Evolutionary conservation across 2,329 filamentous ascomycete genomes (phyloP), one percentile per base, ranked within the genome.

Genomic region (Aureobasidium mangrovei): DNA sequence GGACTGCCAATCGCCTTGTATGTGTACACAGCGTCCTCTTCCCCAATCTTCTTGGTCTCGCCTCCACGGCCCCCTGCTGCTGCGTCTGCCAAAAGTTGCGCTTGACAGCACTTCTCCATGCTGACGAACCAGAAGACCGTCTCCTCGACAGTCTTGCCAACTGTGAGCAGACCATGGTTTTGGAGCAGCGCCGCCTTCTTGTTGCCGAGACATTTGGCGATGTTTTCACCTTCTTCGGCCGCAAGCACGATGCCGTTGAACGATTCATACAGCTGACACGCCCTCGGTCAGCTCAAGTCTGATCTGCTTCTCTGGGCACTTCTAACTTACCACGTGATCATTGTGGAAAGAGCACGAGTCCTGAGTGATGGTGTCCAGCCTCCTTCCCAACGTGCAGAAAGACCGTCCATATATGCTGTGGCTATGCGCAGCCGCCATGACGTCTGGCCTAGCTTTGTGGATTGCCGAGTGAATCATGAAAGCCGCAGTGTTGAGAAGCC

Each of bases 1-100:
- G 78, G 74, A 0, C 73, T 78, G 0, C 86, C 86, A 3, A 88
- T 73, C 0, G 79, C 76, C 68, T 84, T 80, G 62, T 80, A 82
- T 0, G 86, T 89, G 62, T 79, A 86, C 12, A 66, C 71, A 1
- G 86, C 85, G 65, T 90, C 85, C 49, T 82, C 80, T 1, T 85
- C 79, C 7, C 76, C 72, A 61, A 90, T 84, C 67, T 84, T 83
- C 31, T 86, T 71, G 0, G 84, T 86, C 64, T 77, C 69, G 1
- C 77, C 76, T 1, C 85, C 85, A 2, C 81, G 72, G 0, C 84
- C 84, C 0, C 67, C 78, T 0, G 80, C 81, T 0, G 80, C 81
- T 0, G 79, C 80, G 63, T 82, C 80, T 1, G 78, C 79, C 49
- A 82, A 65, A 38, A 74, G 60, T 58, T 73, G 71, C 6, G 62